Base-by-base conservation (phyloP, 1,284 basidiomycete species). In the Kalmanozyma brasiliensis region DNA sequence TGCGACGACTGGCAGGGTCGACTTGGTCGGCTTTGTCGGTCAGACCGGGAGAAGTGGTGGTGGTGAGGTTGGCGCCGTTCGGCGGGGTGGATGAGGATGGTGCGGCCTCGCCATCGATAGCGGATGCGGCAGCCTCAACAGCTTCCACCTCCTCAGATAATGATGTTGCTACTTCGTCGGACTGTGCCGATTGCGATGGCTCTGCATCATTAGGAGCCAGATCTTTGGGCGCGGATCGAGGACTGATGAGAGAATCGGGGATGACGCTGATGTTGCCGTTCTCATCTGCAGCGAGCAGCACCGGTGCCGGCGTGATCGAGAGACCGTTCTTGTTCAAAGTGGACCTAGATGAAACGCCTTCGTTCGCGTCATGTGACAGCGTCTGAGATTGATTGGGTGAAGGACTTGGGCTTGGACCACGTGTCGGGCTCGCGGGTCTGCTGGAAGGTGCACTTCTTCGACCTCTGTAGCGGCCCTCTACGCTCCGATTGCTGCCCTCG, bases 21-120 rank as follows among this genome's bases (percentile, higher is more conserved):
- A 49, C 35, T n/a, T 60, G 49, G 20, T 71, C 68, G 20, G 68
- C 68, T 34, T 71, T 71, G 49, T 71, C 68, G 8, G 62, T 59
- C 9, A 71, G 55, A 17, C 68, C 59, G 1, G 62, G 46, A 0
- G 52, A 45, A 5, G 35, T 34, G 8, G 22, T 40, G 10, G 46
- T 0, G 22, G 9, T 17, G 17, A 36, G 2, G 26, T 16, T 2
- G n/a, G 38, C 36, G 9, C 32, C 36, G 13, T 51, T 42, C 8
- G 40, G 13, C 3, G 43, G 34, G 1, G 49, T 24, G 4, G 40
- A 16, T 4, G 53, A 41, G 16, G 53, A 38, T 1, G 49, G 13
- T 19, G 45, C 34, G 9, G 22, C 11, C 4, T 40, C 17, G 38
- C 10, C 16, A 3, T 51, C 22, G 2, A 17, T 37, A n/a, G 6